Percentiles rank a stretch among this genome's conserved stretches.
Conservation (phyloP, 2,329 filamentous ascomycete genomes). For the Aureobasidium mangrovei region DNA sequence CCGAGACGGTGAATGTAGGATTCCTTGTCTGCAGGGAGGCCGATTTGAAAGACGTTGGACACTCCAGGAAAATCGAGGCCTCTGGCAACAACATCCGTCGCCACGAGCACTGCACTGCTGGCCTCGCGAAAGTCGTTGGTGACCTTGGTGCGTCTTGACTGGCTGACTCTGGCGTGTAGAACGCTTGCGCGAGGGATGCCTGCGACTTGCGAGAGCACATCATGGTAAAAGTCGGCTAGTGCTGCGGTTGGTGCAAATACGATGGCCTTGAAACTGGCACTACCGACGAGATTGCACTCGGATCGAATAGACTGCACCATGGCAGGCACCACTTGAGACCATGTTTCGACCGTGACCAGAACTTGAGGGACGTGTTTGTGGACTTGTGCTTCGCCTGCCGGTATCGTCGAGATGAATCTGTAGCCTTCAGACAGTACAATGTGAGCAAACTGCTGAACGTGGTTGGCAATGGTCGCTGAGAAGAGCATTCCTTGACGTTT, state of each 20-base stretch:
- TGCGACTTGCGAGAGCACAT: constrained; percentile 26
- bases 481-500: constrained; percentile 45
- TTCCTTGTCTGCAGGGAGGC: constrained; percentile 42
- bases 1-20: constrained; percentile 90
- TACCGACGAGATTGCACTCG: constrained; percentile 9
- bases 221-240: constrained; percentile 30
- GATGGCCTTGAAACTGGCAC: constrained; percentile 35
- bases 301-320: constrained; percentile 6
- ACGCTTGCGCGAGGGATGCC: background rate
- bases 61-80: constrained; percentile 98
- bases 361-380: constrained; percentile 42
- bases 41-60: constrained; percentile 76
- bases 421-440: constrained; percentile 36
- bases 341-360: constrained; percentile 29
- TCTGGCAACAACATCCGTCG: constrained; percentile 72
- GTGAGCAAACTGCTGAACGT: constrained; percentile 37
- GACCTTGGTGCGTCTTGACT: constrained; percentile 34
- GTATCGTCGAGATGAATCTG: constrained; percentile 36
- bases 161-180: constrained; percentile 35
- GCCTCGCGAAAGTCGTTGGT: constrained; percentile 39
- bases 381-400: constrained; percentile 36
- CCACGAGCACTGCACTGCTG: constrained; percentile 42
- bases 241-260: constrained; percentile 41
- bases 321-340: constrained; percentile 3
- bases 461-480: constrained; percentile 37